Evolutionary conservation across 2,329 filamentous ascomycete genomes (phyloP).

Genomic region (Neophaeococcomyces aloes): DNA sequence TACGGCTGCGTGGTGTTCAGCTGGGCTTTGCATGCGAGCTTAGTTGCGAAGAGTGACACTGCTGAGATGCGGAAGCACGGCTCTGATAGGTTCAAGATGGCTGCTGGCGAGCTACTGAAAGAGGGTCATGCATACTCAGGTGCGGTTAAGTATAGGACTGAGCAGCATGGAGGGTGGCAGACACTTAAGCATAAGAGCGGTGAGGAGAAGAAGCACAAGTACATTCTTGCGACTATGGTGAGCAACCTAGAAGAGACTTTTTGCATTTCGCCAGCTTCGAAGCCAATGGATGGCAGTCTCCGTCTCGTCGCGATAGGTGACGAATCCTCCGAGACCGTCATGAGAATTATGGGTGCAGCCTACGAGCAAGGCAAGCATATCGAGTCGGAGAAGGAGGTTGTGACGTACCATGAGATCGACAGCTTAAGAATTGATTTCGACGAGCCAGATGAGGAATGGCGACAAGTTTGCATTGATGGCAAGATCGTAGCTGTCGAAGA

Average conservation of each 20-base stretch:
- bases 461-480: conserved; percentile 84
- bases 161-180: conserved; percentile 12
- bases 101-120: conserved; percentile 55
- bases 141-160: conserved; percentile 28
- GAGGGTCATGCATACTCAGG: conserved; percentile 39
- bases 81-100: conserved; percentile 69
- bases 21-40: conserved; percentile 78
- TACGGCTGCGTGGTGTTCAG: conserved; percentile 77
- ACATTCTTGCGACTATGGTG: conserved; percentile 65
- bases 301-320: conserved; percentile 66
- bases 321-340: conserved; percentile 53
- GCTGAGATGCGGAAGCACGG: conserved; percentile 68
- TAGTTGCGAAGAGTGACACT: conserved; percentile 88
- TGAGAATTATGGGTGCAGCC: conserved; percentile 62
- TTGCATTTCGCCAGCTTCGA: conserved; percentile 63
- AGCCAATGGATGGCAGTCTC: conserved; percentile 60
- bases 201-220: conserved; percentile 50
- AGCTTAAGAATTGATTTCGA: conserved; percentile 55
- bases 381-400: conserved; percentile 34
- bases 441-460: conserved; percentile 63
- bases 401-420: conserved; percentile 63
- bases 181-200: conserved; percentile 14
- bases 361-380: conserved; percentile 50
- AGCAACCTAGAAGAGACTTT: conserved; percentile 75
- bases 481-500: conserved; percentile 66